Conservation (phyloP, 2,329 filamentous ascomycete species). For the Botrytis elliptica region DNA sequence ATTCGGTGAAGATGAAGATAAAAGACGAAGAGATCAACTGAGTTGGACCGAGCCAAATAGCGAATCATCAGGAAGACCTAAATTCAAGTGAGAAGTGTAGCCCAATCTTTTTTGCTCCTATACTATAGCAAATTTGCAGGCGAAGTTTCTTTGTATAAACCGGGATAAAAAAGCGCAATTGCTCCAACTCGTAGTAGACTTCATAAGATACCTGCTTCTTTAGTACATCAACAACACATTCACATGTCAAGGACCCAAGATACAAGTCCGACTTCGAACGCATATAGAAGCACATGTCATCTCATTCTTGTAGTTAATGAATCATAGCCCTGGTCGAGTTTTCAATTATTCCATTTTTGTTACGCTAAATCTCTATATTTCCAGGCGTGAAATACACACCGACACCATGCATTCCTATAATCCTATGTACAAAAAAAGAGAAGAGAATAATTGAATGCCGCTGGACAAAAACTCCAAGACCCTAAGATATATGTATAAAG, state of each 20-base stretch:
- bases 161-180: neutral
- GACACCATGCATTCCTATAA: neutral
- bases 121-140: neutral
- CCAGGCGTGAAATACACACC: neutral
- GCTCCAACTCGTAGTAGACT: neutral
- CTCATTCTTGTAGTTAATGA: neutral
- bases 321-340: neutral
- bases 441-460: neutral
- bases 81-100: neutral
- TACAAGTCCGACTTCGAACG: neutral
- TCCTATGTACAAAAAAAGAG: slow-evolving; percentile 1
- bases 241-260: neutral
- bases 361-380: neutral
- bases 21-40: neutral
- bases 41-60: neutral
- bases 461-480: neutral
- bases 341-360: neutral
- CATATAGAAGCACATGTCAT: neutral
- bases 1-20: neutral
- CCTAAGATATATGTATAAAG: neutral
- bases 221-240: neutral
- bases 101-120: neutral
- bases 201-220: neutral
- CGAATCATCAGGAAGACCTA: neutral
- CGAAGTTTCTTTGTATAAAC: neutral